Base-by-base conservation (phyloP, 192 early-diverging fungal species). In the Coemansia sp. region DNA sequence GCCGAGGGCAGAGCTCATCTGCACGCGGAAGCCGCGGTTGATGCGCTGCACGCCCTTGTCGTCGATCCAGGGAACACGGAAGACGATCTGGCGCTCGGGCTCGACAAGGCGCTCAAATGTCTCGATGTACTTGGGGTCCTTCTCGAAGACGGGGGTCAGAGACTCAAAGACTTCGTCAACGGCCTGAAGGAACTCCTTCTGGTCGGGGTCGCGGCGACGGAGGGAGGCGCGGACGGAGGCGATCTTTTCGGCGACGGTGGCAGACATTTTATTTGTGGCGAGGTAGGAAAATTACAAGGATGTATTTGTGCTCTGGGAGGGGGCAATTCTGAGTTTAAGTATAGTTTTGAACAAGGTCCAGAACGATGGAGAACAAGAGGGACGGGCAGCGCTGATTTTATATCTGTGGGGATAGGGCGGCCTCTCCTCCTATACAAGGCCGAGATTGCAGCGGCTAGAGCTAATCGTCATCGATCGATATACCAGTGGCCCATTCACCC, bases 1-100 rank as follows among this genome's bases (percentile, higher is more conserved):
- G 57, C 82, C 82, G n/a, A 82, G 70, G 17, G 82, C 81, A 57
- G 81, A 83, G 82, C 70, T 82, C 65, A 83, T 79, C 73, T 83
- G 82, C 8, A 83, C 82, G 59, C 82, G 81, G 82, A 67, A 83
- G 56, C 82, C 80, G 64, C 75, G 74, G 79, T 83, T 83, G 57
- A 83, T 62, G 55, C 70, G 74, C 65, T 74, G 70, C 36, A 70
- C 60, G 62, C 81, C 82, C 45, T 62, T 70, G 67, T 83, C 82
- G 54, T 83, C 77, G 57, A 75, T 68, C 82, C 81, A 83, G 36
- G 77, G 71, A 37, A 83, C 82, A 48, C 80, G 81, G 80, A 83
- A 83, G 45, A 56, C 40, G 50, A 82, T 74, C 66, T 75, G 67
- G 67, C 82, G 79, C 65, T 83, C 82, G 62, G 82, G 81, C 71